Evolutionary conservation across 2,329 filamentous ascomycete genomes (phyloP).

Genomic region (Calonectria hawksworthii): DNA sequence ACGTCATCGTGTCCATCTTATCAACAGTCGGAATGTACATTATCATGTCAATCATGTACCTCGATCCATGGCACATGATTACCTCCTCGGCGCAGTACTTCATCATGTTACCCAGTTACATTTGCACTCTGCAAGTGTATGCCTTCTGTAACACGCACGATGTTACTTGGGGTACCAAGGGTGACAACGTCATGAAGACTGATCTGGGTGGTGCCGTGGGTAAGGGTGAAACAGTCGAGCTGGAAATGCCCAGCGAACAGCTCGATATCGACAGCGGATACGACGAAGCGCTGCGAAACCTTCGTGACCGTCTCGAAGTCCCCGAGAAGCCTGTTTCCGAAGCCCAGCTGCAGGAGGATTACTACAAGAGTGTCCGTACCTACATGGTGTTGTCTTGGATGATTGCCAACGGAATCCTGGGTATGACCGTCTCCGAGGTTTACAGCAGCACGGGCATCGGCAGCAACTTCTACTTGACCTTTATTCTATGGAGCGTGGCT

Average conservation of each 20-base stretch:
- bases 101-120: constrained; percentile 89
- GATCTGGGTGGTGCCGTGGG: constrained; percentile 90
- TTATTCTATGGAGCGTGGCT: constrained; percentile 94
- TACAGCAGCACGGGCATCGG: constrained; percentile 81
- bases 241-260: constrained; percentile 98
- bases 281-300: constrained; percentile 95
- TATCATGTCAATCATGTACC: constrained; percentile 94
- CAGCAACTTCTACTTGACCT: constrained; percentile 90
- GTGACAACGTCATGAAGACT: constrained; percentile 94
- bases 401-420: constrained; percentile 89
- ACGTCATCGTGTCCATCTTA: constrained; percentile 89
- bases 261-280: constrained; percentile 98
- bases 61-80: constrained; percentile 99
- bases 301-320: constrained; percentile 93
- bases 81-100: constrained; percentile 95
- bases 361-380: constrained; percentile 96
- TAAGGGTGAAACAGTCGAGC: constrained; percentile 85
- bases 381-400: constrained; percentile 99
- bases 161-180: constrained; percentile 76
- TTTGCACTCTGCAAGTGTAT: constrained; percentile 97
- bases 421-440: constrained; percentile 91
- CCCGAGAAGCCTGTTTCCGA: constrained; percentile 73
- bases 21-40: constrained; percentile 96
- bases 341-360: constrained; percentile 93
- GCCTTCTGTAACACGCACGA: constrained; percentile 76